A percentile compares a stretch with the other conserved stretches of the same genome.
Conservation (phyloP, 345 rosid species). For the Kandelia obovata region DNA sequence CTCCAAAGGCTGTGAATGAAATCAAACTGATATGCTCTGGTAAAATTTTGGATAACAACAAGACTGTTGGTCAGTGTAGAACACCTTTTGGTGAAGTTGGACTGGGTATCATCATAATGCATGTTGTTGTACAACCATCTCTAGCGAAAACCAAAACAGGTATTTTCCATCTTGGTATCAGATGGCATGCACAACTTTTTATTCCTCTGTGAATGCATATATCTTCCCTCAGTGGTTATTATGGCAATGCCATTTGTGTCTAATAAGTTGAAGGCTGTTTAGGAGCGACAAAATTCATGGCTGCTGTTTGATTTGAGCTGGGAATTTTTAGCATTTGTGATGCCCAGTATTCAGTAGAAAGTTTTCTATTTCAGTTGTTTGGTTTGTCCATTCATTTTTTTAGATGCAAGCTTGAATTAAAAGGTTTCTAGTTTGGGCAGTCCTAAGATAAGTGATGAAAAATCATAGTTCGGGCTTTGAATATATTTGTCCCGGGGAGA, state of each 20-base stretch:
- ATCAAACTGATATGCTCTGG: conserved; percentile 90
- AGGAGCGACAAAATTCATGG: background rate
- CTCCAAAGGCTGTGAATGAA: conserved; percentile 78
- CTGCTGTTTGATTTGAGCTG: background rate
- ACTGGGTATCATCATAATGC: conserved; percentile 78
- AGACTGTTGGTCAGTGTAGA: conserved; percentile 84
- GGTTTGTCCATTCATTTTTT: too few relatives aligned
- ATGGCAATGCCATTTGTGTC: background rate
- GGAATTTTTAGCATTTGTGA: background rate
- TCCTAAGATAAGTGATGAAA: background rate
- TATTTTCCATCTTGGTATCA: conserved; percentile 19
- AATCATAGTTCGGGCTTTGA: background rate
- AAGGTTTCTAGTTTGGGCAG: background rate
- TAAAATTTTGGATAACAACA: conserved; percentile 74
- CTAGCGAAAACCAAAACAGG: conserved; percentile 72
- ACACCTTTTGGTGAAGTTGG: conserved; percentile 75
- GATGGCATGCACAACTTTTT: background rate
- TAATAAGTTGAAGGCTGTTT: background rate
- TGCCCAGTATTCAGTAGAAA: background rate
- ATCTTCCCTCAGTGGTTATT: background rate
- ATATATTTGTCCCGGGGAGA: background rate
- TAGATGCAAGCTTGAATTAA: background rate
- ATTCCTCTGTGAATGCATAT: background rate
- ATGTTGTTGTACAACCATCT: conserved; percentile 87
- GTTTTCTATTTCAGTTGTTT: background rate